A percentile compares a stretch with the other conserved stretches of the same genome.
These are phyloP conservation scores for Alternaria triticina DNA, from an alignment of 2,329 filamentous ascomycete species.

Conservation along the genomic window DNA sequence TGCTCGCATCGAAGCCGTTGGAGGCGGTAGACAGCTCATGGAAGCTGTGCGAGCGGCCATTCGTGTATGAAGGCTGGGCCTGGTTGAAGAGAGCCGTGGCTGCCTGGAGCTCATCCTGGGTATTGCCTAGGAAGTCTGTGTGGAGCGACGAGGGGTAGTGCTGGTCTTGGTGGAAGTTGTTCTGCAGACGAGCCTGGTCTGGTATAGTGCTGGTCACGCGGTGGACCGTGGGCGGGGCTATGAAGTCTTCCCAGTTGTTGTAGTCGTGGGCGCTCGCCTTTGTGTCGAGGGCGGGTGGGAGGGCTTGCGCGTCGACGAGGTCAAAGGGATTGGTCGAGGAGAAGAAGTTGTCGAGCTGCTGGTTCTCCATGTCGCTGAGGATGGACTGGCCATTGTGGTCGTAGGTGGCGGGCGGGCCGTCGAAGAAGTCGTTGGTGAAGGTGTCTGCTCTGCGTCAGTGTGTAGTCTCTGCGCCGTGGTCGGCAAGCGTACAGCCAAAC, in stretches of 20 bases:
- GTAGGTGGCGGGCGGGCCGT: constrained; percentile 14
- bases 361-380: constrained; percentile 40
- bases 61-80: constrained; percentile 32
- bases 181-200: constrained; percentile 40
- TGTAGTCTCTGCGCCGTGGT: background rate
- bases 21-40: constrained; percentile 17
- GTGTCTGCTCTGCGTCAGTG: constrained; percentile 31
- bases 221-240: constrained; percentile 42
- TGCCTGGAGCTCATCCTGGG: constrained; percentile 41
- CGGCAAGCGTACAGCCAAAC: constrained; percentile 41
- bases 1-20: constrained; percentile 2
- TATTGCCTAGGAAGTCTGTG: constrained; percentile 27
- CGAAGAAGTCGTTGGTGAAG: constrained; percentile 35
- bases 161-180: constrained; percentile 33
- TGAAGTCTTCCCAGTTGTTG: constrained; percentile 35
- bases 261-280: constrained; percentile 34
- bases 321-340: constrained; percentile 37
- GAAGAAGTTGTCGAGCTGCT: constrained; percentile 44
- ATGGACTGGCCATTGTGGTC: constrained; percentile 35
- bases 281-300: constrained; percentile 20
- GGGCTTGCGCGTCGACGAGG: constrained; percentile 21
- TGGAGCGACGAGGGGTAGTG: constrained; percentile 20
- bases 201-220: constrained; percentile 44
- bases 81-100: constrained; percentile 43
- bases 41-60: constrained; percentile 29